Evolutionary conservation across 768 basidiomycete species (phyloP).

Genomic region (Mycena latifolia): DNA sequence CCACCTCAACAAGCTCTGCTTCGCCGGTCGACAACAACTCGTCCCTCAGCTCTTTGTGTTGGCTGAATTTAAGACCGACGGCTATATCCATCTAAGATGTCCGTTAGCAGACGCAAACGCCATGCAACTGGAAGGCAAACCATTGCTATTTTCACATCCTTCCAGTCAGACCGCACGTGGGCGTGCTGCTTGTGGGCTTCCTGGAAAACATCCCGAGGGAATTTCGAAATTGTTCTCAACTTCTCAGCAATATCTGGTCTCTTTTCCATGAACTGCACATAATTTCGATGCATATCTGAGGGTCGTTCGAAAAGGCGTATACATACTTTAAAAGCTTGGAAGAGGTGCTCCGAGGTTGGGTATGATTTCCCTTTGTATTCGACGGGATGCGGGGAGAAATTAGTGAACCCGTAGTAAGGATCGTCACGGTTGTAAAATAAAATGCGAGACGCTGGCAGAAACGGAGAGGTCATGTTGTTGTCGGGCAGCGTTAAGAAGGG

Average conservation of each 20-base stretch:
- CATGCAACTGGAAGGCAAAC: too few species aligned
- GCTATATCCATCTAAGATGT: too few species aligned
- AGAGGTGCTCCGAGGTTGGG: too few species aligned
- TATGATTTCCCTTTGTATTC: conserved; percentile 51
- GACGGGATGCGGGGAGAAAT: conserved; percentile 58
- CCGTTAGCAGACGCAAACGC: too few species aligned
- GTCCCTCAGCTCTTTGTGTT: too few species aligned
- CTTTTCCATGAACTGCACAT: conserved; percentile 7
- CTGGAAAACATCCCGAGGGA: background rate
- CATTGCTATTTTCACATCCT: conserved; percentile 21
- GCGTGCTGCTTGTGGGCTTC: too few species aligned
- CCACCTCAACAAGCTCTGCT: conserved; percentile 76
- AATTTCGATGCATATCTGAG: too few species aligned
- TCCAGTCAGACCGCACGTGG: background rate
- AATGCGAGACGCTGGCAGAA: background rate
- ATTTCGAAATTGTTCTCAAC: background rate
- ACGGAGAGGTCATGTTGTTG: too few species aligned
- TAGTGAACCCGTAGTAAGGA: conserved; percentile 53
- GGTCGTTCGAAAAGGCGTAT: too few species aligned
- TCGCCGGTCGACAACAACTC: conserved; percentile 74
- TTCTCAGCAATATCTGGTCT: conserved; percentile 22
- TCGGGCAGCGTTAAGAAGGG: too few species aligned
- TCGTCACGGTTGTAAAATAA: background rate
- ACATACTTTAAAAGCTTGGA: conserved; percentile 56
- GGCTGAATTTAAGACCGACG: too few species aligned